Percentiles rank a stretch among this genome's conserved stretches.
These are phyloP conservation scores for Rhododendron ovatum DNA, from an alignment of 148 eudicot genomes.

Conservation along the genomic window DNA sequence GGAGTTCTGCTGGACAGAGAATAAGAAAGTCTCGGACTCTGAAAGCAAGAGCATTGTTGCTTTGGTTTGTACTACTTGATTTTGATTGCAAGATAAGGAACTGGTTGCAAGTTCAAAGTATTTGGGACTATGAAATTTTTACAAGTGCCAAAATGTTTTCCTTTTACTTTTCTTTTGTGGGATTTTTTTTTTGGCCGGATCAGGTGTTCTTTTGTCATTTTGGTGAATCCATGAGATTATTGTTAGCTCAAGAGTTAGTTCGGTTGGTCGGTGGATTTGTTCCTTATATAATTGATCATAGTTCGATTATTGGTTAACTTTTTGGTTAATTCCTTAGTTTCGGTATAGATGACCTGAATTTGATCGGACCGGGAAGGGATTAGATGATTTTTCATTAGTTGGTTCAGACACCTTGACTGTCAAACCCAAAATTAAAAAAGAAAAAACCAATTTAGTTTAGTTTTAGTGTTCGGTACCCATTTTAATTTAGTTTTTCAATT, in stretches of 20 bases:
- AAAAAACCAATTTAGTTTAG: no score
- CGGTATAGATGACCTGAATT: no score
- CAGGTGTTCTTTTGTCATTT: no score
- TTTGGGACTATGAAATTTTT: not conserved
- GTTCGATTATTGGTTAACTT: no score
- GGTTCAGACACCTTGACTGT: no score
- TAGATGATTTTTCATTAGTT: no score
- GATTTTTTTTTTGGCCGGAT: not conserved
- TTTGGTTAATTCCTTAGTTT: no score
- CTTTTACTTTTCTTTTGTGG: not conserved
- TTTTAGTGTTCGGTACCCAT: no score
- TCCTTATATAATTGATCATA: no score
- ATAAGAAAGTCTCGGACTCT: conserved; percentile 19
- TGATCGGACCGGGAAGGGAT: no score
- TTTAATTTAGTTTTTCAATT: no score
- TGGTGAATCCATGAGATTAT: not conserved
- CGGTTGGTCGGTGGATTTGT: not conserved
- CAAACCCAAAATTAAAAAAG: no score
- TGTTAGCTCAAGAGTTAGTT: not conserved
- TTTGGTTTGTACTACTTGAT: not conserved
- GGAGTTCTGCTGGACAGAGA: conserved; percentile 21
- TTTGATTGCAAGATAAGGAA: not conserved
- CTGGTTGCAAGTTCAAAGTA: conserved; percentile 3
- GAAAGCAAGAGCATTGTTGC: not conserved
- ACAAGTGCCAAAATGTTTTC: not conserved